Evolutionary conservation across 2,329 filamentous ascomycete genomes (phyloP).

Genomic region (Chaetomium sp.): DNA sequence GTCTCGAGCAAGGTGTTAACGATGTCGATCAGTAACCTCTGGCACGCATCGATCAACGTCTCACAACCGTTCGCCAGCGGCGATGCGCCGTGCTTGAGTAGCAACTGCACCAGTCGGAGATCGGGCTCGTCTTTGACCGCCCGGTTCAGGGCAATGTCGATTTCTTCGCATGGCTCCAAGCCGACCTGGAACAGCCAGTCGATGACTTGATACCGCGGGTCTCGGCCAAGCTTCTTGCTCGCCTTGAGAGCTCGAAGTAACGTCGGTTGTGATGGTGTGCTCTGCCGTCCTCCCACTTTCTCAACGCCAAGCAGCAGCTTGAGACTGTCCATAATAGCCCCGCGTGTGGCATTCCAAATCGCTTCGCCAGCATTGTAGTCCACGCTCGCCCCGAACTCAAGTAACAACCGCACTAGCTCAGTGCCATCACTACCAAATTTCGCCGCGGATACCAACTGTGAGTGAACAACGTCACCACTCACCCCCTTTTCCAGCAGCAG

Average conservation of each 20-base stretch:
- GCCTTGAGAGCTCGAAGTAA: slow-evolving; percentile 47
- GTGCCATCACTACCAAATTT: slow-evolving; percentile 45
- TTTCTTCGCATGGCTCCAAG: slow-evolving; percentile 40
- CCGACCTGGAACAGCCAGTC: slow-evolving; percentile 47
- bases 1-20: slow-evolving; percentile 38
- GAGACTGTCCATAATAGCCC: slow-evolving; percentile 44
- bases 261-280: slow-evolving; percentile 41
- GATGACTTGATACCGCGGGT: slow-evolving; percentile 42
- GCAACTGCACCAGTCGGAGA: slow-evolving; percentile 39
- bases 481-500: slow-evolving; percentile 46
- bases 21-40: slow-evolving; percentile 32
- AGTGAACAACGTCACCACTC: slow-evolving; percentile 44
- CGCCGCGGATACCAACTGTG: slow-evolving; percentile 47
- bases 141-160: slow-evolving; percentile 45
- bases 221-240: slow-evolving; percentile 44
- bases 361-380: slow-evolving; percentile 51
- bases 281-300: slow-evolving; percentile 36
- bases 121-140: slow-evolving; percentile 47
- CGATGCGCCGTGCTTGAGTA: slow-evolving; percentile 47
- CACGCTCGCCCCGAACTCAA: slow-evolving; percentile 47
- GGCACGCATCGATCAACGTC: slow-evolving; percentile 44
- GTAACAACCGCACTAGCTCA: slow-evolving; percentile 43
- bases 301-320: slow-evolving; percentile 46
- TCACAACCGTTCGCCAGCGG: slow-evolving; percentile 46
- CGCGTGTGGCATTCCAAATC: slow-evolving; percentile 47